Evolutionary conservation across 1,284 basidiomycete genomes (phyloP).

Genomic region (Fistulinella staudtii): DNA sequence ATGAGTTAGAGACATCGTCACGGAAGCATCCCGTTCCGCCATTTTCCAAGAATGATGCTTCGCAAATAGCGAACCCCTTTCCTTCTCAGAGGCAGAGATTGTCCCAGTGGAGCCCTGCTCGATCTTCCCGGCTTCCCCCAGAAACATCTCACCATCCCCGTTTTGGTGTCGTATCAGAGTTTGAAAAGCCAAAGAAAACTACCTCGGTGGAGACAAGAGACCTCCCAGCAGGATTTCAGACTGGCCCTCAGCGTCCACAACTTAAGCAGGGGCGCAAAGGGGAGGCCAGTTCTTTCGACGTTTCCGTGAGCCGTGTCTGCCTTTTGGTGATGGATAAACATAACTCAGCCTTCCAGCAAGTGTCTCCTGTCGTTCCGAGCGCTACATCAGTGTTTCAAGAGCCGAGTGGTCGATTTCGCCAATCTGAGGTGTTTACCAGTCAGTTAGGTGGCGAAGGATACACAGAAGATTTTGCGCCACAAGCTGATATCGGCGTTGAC

Average conservation of each 20-base stretch:
- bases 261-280: conserved; percentile 16
- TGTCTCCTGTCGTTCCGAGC: conserved; percentile 5
- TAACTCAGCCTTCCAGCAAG: conserved; percentile 4
- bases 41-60: conserved; percentile 42
- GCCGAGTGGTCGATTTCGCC: conserved; percentile 5
- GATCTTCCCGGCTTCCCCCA: conserved; percentile 29
- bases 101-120: conserved; percentile 24
- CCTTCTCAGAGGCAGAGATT: conserved; percentile 42
- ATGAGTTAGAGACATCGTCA: conserved; percentile 59
- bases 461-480: conserved; percentile 15
- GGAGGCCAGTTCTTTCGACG: conserved; percentile 7
- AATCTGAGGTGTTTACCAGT: conserved; percentile 12
- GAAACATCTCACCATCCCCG: conserved; percentile 40
- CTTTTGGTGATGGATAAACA: not conserved
- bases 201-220: conserved; percentile 13
- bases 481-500: conserved; percentile 6
- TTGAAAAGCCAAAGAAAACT: conserved; percentile 18
- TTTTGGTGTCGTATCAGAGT: conserved; percentile 25
- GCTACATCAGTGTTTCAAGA: conserved; percentile 4
- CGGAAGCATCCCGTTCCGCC: conserved; percentile 48
- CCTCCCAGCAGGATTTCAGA: conserved; percentile 21
- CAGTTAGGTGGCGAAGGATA: conserved; percentile 12
- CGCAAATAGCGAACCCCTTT: conserved; percentile 38
- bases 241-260: conserved; percentile 20
- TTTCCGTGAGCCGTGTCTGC: conserved; percentile 12